These are phyloP conservation scores for Chalciporus chontae DNA, from an alignment of 768 basidiomycete species.

Conservation along the genomic window DNA sequence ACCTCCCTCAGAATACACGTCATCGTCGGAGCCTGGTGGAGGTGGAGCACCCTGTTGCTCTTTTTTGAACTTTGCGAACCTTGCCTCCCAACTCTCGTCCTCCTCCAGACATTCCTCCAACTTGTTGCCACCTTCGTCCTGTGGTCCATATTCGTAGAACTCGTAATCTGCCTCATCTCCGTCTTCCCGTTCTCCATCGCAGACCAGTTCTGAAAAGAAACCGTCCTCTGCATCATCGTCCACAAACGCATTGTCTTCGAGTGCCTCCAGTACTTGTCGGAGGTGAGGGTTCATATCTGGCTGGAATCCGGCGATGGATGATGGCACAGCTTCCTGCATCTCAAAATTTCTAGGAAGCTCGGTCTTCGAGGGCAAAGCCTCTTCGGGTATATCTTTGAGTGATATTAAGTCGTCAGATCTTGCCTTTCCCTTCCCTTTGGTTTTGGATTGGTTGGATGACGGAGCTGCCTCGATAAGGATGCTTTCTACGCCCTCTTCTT, in stretches of 20 bases:
- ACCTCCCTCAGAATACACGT: slow-evolving; percentile 59
- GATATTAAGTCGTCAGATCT: slow-evolving; percentile 37
- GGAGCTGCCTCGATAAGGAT: slow-evolving; percentile 75
- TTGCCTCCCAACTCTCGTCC: slow-evolving; percentile 64
- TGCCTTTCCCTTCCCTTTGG: slow-evolving; percentile 34
- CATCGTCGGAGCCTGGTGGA: slow-evolving; percentile 46
- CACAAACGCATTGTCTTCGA: slow-evolving; percentile 95
- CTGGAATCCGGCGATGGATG: slow-evolving; percentile 82
- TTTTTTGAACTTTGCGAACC: slow-evolving; percentile 78
- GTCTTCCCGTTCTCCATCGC: slow-evolving; percentile 61
- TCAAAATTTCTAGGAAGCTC: slow-evolving; percentile 78
- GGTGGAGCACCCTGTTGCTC: slow-evolving; percentile 29
- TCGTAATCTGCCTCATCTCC: slow-evolving; percentile 65
- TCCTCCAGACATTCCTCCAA: slow-evolving; percentile 28
- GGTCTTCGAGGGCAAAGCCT: slow-evolving; percentile 63
- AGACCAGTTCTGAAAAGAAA: slow-evolving; percentile 72
- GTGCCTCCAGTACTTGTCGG: slow-evolving; percentile 86
- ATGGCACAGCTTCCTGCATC: slow-evolving; percentile 73
- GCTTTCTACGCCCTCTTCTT: slow-evolving; percentile 80
- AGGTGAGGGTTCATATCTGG: slow-evolving; percentile 97
- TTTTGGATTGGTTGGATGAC: slow-evolving; percentile 32
- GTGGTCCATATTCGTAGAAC: slow-evolving; percentile 50
- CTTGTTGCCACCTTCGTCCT: slow-evolving; percentile 17
- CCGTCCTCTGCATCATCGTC: slow-evolving; percentile 70
- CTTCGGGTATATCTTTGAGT: slow-evolving; percentile 62